phyloP scores from a whole-genome alignment of 805 yeast species.

The Wickerhamiella shivajii region DNA sequence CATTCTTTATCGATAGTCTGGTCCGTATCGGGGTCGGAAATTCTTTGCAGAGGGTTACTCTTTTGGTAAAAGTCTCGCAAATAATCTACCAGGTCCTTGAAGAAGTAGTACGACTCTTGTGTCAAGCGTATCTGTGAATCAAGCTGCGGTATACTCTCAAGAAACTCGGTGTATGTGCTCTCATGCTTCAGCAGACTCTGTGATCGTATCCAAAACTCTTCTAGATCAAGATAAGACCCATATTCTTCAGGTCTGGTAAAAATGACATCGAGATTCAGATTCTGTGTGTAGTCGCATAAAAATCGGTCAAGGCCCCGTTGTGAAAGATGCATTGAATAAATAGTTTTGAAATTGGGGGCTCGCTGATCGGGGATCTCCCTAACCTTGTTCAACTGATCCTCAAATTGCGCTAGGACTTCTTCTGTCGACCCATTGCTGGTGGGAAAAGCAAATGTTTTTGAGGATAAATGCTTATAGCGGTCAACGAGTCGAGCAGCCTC shows the following conservation, averaged over 20 bases:
- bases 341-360: neutral
- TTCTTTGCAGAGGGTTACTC: conserved; percentile 34
- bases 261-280: conserved; percentile 33
- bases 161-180: conserved; percentile 35
- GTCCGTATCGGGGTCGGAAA: conserved; percentile 15
- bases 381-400: neutral
- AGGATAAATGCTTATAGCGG: conserved; percentile 24
- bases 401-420: neutral
- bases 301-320: conserved; percentile 21
- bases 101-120: conserved; percentile 31
- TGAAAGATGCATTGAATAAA: neutral
- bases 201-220: conserved; percentile 23
- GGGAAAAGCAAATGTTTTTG: neutral
- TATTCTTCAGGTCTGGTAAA: conserved; percentile 41
- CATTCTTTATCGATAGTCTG: conserved; percentile 7
- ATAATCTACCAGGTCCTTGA: conserved; percentile 35
- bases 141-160: conserved; percentile 33
- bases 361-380: neutral
- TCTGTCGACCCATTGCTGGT: neutral
- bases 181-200: conserved; percentile 13
- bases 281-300: conserved; percentile 37
- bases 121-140: conserved; percentile 19
- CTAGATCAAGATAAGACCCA: conserved; percentile 38
- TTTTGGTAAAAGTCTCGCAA: conserved; percentile 34
- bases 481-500: conserved; percentile 43